phyloP scores from a whole-genome alignment of 805 yeast genomes.

The Lachancea thermotolerans region DNA sequence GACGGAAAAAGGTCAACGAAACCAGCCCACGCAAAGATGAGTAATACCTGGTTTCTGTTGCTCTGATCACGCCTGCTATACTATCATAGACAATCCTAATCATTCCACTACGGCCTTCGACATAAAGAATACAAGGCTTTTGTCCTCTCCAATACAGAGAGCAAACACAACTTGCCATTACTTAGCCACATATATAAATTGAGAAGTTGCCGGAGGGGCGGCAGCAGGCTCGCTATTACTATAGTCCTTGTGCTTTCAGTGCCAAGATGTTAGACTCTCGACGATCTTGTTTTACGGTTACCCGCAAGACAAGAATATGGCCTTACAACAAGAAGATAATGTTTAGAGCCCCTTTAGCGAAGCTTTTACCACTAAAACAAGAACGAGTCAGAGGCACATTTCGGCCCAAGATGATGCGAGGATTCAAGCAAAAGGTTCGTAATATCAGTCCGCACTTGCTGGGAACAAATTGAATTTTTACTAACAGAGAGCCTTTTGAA shows the following conservation, averaged over 20 bases:
- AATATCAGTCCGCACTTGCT: constrained; percentile 7
- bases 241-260: no score
- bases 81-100: no score
- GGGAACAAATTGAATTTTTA: neutral
- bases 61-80: no score
- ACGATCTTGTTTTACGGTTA: neutral
- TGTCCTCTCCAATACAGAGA: no score
- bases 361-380: neutral
- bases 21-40: constrained; percentile 1
- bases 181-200: neutral
- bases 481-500: constrained; percentile 7
- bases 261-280: no score
- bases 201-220: no score
- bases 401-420: constrained; percentile 56
- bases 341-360: neutral
- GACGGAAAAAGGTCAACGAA: constrained; percentile 34
- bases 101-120: no score
- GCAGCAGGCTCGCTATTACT: no score
- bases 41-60: neutral
- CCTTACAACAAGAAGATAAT: neutral
- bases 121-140: no score
- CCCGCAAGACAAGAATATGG: neutral
- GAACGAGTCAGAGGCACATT: constrained; percentile 9
- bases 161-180: neutral
- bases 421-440: constrained; percentile 55